Evolutionary conservation across 306 rosid genomes (phyloP).

Genomic region (Ziziphus jujuba): DNA sequence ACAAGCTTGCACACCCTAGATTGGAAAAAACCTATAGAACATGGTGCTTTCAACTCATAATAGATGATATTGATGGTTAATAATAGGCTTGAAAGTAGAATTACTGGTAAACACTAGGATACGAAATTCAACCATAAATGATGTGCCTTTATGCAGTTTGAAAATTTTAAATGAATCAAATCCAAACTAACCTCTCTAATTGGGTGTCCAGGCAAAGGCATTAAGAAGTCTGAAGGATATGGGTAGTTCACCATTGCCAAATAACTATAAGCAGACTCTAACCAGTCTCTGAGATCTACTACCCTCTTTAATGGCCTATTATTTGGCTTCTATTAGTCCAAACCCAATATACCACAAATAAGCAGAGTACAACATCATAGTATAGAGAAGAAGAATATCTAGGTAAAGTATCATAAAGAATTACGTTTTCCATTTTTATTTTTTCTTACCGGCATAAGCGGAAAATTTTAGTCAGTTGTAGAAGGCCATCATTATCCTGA

Average conservation of each 20-base stretch:
- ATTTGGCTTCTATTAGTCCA: slow-evolving; percentile 27
- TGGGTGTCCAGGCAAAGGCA: slow-evolving; percentile 81
- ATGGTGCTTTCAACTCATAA: neutral
- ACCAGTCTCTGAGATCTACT: slow-evolving; percentile 55
- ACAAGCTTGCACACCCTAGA: neutral
- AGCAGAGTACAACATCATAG: no score
- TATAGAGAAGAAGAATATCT: neutral
- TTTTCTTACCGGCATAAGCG: slow-evolving; percentile 59
- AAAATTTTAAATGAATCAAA: slow-evolving; percentile 6
- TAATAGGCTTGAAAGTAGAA: neutral
- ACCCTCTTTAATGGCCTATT: slow-evolving; percentile 47
- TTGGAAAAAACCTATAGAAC: neutral
- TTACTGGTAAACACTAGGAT: neutral
- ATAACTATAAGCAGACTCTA: slow-evolving; percentile 81
- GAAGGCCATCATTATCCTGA: slow-evolving; percentile 52
- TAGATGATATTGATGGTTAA: neutral
- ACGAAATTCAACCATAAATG: neutral
- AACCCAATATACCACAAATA: slow-evolving; percentile 9
- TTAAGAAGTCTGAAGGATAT: slow-evolving; percentile 61
- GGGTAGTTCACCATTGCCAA: slow-evolving; percentile 91
- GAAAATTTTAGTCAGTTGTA: slow-evolving; percentile 53
- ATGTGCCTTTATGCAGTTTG: slow-evolving; percentile 4
- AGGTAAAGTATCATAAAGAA: slow-evolving; percentile 17
- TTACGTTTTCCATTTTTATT: neutral
- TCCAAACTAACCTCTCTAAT: slow-evolving; percentile 66